Percentiles rank a stretch among this genome's conserved stretches.
Evolutionary conservation across 768 basidiomycete species (phyloP).

Genomic region (Kwoniella pini): DNA sequence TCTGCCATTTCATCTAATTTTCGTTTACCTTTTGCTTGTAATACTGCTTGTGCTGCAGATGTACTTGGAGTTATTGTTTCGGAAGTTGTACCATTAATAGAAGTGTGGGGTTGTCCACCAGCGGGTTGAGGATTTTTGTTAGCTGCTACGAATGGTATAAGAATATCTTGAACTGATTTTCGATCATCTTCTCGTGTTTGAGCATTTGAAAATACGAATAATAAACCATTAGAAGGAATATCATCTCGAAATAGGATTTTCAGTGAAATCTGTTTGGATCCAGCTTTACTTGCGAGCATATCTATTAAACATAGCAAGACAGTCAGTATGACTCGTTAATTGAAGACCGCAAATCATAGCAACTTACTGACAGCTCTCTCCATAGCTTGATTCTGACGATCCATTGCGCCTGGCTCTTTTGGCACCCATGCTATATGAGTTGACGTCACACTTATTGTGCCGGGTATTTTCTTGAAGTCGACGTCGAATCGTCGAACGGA

Average conservation of each 20-base stretch:
- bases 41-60: constrained; percentile 12
- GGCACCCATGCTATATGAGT: constrained; percentile 47
- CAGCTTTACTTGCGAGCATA: constrained; percentile 53
- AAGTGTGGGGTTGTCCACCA: constrained; percentile 1
- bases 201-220: constrained; percentile 49
- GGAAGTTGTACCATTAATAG: constrained; percentile 4
- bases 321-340: neutral
- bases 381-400: constrained; percentile 43
- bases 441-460: constrained; percentile 31
- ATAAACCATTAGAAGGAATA: constrained; percentile 45
- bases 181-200: constrained; percentile 36
- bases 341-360: neutral
- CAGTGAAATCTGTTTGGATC: constrained; percentile 43
- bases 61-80: constrained; percentile 9
- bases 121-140: constrained; percentile 28
- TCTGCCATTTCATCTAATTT: constrained; percentile 32
- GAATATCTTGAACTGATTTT: constrained; percentile 44
- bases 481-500: constrained; percentile 16
- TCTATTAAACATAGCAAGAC: constrained; percentile 23
- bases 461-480: constrained; percentile 43
- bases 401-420: constrained; percentile 31
- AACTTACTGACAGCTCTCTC: constrained; percentile 38
- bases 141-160: constrained; percentile 46
- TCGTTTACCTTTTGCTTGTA: constrained; percentile 30
- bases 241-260: constrained; percentile 52